Percentiles rank a stretch among this genome's conserved stretches.
phyloP scores from a whole-genome alignment of 148 eudicot genomes.

The Arbutus unedo region DNA sequence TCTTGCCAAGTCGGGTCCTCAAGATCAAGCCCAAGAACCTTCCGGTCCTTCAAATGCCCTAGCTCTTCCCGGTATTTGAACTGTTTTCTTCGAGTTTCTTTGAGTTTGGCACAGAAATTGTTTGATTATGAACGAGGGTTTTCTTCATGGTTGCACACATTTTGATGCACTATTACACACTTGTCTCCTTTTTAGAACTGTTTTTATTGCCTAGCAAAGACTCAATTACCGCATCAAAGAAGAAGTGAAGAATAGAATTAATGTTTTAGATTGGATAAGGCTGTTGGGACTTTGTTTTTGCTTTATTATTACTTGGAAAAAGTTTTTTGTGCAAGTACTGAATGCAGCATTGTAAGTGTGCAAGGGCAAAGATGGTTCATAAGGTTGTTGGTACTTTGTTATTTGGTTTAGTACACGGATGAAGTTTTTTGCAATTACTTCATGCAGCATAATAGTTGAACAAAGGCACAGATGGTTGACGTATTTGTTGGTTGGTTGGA shows the following conservation, averaged over 20 bases:
- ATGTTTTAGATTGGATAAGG: not conserved
- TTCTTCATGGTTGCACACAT: not conserved
- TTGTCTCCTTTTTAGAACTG: too few relatives aligned
- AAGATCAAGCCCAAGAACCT: slow-evolving; percentile 34
- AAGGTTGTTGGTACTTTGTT: not conserved
- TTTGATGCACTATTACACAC: not conserved
- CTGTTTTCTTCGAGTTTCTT: not conserved
- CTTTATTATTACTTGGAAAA: too few relatives aligned
- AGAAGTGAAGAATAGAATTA: not conserved
- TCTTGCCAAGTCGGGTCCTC: slow-evolving; percentile 29
- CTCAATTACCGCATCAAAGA: not conserved
- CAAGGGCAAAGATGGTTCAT: not conserved
- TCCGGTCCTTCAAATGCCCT: slow-evolving; percentile 54
- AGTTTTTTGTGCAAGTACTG: not conserved
- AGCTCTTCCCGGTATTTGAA: slow-evolving; percentile 67
- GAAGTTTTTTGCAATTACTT: not conserved
- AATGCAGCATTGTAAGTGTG: not conserved
- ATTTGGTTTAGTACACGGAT: not conserved
- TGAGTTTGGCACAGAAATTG: not conserved
- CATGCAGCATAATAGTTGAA: not conserved
- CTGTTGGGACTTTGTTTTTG: not conserved
- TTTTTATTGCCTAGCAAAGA: not conserved
- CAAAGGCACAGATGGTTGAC: not conserved
- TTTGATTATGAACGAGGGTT: not conserved
- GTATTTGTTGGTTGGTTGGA: not conserved